Conservation (phyloP, 2,329 filamentous ascomycete genomes). For the Epichloe gansuensis region DNA sequence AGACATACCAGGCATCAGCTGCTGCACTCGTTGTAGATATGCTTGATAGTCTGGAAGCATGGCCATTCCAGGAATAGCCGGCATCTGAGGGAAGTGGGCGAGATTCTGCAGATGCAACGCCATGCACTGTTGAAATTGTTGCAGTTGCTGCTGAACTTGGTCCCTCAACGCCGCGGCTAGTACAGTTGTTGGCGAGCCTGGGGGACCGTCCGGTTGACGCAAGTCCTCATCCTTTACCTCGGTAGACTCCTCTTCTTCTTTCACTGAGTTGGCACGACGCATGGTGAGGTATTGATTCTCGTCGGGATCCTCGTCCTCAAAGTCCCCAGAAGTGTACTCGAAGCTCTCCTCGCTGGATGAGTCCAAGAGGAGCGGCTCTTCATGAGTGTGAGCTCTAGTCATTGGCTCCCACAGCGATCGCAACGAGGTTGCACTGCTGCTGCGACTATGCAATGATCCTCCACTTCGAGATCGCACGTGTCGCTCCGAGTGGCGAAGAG, state of each 20-base stretch:
- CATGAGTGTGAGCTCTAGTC: slow-evolving; percentile 19
- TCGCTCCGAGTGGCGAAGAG: slow-evolving; percentile 47
- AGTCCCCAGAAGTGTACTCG: slow-evolving; percentile 33
- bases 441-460: slow-evolving; percentile 44
- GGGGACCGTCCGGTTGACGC: slow-evolving; percentile 18
- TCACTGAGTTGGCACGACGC: slow-evolving; percentile 18
- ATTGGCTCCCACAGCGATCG: slow-evolving; percentile 53
- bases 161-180: slow-evolving; percentile 60
- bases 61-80: slow-evolving; percentile 42
- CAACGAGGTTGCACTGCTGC: slow-evolving; percentile 54
- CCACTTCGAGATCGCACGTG: slow-evolving; percentile 56
- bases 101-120: slow-evolving; percentile 51
- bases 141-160: slow-evolving; percentile 59
- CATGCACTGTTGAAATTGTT: slow-evolving; percentile 64
- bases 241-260: slow-evolving; percentile 20
- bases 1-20: slow-evolving; percentile 55
- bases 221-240: slow-evolving; percentile 27
- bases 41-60: slow-evolving; percentile 60
- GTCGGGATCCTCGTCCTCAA: slow-evolving; percentile 28
- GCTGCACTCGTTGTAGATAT: slow-evolving; percentile 53
- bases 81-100: slow-evolving; percentile 39
- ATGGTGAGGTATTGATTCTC: slow-evolving; percentile 24
- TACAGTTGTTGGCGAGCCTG: slow-evolving; percentile 43
- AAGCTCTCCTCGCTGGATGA: slow-evolving; percentile 27
- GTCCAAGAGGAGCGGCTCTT: slow-evolving; percentile 27